A percentile compares a stretch with the other conserved stretches of the same genome.
phyloP scores from a whole-genome alignment of 2,329 filamentous ascomycete genomes.

The Hymenoscyphus fraxineus region DNA sequence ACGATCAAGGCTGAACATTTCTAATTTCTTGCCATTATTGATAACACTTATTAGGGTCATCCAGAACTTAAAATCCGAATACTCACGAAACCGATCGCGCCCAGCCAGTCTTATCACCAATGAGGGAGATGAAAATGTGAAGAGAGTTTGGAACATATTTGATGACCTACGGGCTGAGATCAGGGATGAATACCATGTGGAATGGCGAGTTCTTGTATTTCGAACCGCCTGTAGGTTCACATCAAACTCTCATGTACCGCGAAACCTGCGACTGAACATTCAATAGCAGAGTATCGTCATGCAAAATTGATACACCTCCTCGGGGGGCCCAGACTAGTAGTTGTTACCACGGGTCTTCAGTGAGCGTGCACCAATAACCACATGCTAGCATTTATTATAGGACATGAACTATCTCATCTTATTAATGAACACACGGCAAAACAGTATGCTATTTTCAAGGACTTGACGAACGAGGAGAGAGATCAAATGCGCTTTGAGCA shows the following conservation, averaged over 20 bases:
- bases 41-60: not conserved
- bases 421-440: not conserved
- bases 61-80: no score
- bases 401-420: not conserved
- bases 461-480: not conserved
- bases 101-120: no score
- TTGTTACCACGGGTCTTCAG: not conserved
- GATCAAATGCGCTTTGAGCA: not conserved
- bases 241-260: not conserved
- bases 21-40: not conserved
- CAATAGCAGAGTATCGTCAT: not conserved
- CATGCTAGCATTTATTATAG: not conserved
- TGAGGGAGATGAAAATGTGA: not conserved
- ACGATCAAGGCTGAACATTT: not conserved
- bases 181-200: not conserved
- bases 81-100: no score
- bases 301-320: not conserved
- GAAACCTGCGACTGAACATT: not conserved
- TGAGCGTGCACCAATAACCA: not conserved
- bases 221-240: not conserved
- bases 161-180: not conserved
- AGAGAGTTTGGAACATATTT: not conserved
- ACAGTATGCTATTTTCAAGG: not conserved
- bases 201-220: not conserved
- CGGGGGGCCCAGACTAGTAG: not conserved